Evolutionary conservation across 148 eudicot genomes (phyloP).

Genomic region (Pharnaceum exiguum): DNA sequence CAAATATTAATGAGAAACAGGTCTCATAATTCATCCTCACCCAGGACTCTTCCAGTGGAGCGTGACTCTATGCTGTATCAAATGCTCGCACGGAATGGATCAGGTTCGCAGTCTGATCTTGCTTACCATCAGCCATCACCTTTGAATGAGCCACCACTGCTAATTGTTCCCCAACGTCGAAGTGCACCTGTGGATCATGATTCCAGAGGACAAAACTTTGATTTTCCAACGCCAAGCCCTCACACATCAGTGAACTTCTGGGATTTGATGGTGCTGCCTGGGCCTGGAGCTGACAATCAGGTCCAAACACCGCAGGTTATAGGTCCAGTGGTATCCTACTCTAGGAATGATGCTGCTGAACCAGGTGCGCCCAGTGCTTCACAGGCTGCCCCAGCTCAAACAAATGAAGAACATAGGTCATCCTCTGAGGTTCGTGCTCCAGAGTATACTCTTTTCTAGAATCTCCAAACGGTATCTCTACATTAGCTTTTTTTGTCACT

Average conservation of each 20-base stretch:
- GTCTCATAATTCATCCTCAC: too few species aligned
- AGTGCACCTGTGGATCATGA: too few species aligned
- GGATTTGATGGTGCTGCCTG: background rate
- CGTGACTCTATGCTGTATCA: too few species aligned
- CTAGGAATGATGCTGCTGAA: background rate
- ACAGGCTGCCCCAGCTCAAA: background rate
- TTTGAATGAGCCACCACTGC: too few species aligned
- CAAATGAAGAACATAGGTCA: background rate
- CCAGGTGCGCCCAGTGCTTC: background rate
- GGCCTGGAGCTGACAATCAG: background rate
- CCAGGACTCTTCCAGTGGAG: too few species aligned
- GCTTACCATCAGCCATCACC: too few species aligned
- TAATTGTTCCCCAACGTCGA: too few species aligned
- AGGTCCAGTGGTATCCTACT: background rate
- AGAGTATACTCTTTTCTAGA: background rate
- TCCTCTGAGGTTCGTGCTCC: slow-evolving; percentile 9
- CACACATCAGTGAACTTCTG: background rate
- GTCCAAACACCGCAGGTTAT: background rate
- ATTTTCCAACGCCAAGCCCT: background rate
- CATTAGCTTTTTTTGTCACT: too few species aligned
- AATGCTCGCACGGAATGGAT: too few species aligned
- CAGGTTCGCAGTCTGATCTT: too few species aligned
- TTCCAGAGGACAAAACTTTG: background rate
- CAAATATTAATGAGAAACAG: too few species aligned
- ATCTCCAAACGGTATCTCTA: too few species aligned